Percentiles rank a stretch among this genome's conserved stretches.
Evolutionary conservation across 331 rosid species (phyloP).

Genomic region (Cydonia oblonga): DNA sequence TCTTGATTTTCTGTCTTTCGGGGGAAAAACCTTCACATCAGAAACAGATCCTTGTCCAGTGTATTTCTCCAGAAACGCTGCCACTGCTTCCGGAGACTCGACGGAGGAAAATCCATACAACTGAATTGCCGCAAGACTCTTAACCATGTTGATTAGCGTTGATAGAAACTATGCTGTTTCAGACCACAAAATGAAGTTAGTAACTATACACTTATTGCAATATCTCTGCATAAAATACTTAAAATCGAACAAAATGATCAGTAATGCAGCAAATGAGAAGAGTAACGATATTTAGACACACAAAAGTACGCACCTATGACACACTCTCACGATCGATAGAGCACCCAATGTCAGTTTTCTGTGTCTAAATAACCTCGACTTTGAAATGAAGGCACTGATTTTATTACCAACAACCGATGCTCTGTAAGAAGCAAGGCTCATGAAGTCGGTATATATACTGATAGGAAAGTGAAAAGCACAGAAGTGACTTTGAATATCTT

Average conservation of each 20-base stretch:
- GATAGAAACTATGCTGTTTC: not conserved
- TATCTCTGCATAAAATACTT: not conserved
- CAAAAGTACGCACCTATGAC: no score
- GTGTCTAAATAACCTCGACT: not conserved
- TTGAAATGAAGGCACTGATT: not conserved
- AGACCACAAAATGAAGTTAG: not conserved
- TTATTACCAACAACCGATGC: not conserved
- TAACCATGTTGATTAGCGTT: slow-evolving; percentile 6
- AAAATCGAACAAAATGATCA: no score
- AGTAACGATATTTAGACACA: no score
- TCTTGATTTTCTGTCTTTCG: not conserved
- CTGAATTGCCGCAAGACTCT: slow-evolving; percentile 7
- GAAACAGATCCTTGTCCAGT: slow-evolving; percentile 24
- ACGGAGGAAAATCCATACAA: slow-evolving; percentile 15
- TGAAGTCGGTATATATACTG: not conserved
- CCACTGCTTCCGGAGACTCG: slow-evolving; percentile 10
- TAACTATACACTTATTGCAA: not conserved
- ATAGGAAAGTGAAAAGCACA: not conserved
- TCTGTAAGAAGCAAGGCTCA: not conserved
- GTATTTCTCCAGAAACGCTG: slow-evolving; percentile 8
- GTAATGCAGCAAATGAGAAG: no score
- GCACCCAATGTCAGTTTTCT: no score
- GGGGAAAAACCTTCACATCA: not conserved
- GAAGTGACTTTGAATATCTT: not conserved
- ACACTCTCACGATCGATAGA: no score